A percentile compares a stretch with the other conserved stretches of the same genome.
These are phyloP conservation scores for Daldinia decipiens DNA, from an alignment of 495 filamentous ascomycete species.

Conservation along the genomic window DNA sequence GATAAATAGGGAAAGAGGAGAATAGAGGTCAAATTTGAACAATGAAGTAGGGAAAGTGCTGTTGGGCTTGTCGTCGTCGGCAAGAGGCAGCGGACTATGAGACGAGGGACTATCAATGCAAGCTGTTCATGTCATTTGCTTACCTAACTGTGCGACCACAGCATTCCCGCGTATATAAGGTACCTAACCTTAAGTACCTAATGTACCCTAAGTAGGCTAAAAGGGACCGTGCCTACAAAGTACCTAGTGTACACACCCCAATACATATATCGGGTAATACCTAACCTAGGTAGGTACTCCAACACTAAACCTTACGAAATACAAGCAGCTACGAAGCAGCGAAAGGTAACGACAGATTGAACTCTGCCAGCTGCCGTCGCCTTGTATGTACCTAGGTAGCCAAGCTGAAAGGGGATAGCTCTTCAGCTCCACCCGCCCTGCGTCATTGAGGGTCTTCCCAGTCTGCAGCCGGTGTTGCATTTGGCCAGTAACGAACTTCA, in stretches of 20 bases:
- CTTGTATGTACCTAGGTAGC: not conserved
- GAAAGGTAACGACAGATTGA: not conserved
- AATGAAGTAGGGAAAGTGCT: slow-evolving; percentile 16
- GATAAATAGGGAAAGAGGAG: slow-evolving; percentile 12
- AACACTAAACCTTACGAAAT: too few species aligned
- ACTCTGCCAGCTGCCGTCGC: slow-evolving; percentile 27
- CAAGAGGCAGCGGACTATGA: not conserved
- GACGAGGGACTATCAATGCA: slow-evolving; percentile 24
- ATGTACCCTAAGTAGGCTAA: too few species aligned
- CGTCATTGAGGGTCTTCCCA: slow-evolving; percentile 42
- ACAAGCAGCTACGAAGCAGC: too few species aligned
- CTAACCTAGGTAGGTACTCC: too few species aligned
- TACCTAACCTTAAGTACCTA: slow-evolving; percentile 6
- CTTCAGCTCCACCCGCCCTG: slow-evolving; percentile 22
- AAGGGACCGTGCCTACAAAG: not conserved
- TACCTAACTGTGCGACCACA: slow-evolving; percentile 11
- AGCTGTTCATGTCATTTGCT: slow-evolving; percentile 36
- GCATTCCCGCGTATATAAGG: slow-evolving; percentile 8
- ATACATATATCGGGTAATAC: not conserved
- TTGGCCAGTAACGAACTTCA: slow-evolving; percentile 16
- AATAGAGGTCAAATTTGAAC: not conserved
- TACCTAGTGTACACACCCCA: not conserved
- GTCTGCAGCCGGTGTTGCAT: slow-evolving; percentile 2
- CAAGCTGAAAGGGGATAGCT: slow-evolving; percentile 36
- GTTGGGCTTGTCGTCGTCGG: slow-evolving; percentile 13